Evolutionary conservation across 805 yeast species (phyloP).

Genomic region (Candida golubevii): DNA sequence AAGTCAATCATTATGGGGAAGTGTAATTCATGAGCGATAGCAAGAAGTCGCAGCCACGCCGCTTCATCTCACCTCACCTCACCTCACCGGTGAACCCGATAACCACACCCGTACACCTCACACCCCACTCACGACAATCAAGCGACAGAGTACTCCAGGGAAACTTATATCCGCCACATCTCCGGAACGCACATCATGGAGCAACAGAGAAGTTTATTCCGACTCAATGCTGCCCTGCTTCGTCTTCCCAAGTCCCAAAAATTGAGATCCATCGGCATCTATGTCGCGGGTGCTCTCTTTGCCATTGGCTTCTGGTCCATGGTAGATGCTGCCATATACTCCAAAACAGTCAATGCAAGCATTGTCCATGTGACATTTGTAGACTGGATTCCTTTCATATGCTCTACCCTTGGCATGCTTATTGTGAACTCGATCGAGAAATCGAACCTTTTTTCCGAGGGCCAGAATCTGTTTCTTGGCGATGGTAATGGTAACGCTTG

Average conservation of each 20-base stretch:
- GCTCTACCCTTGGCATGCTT: conserved; percentile 86
- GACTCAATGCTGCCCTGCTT: conserved; percentile 51
- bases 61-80: too few species aligned
- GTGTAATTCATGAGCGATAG: too few species aligned
- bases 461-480: conserved; percentile 39
- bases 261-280: conserved; percentile 70
- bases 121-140: not conserved
- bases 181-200: conserved; percentile 25
- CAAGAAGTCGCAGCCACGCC: too few species aligned
- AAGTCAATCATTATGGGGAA: too few species aligned
- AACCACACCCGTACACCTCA: conserved; percentile 1
- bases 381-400: conserved; percentile 93
- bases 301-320: conserved; percentile 88
- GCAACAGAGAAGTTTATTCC: conserved; percentile 52
- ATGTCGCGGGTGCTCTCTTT: conserved; percentile 70
- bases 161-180: not conserved
- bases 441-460: conserved; percentile 47
- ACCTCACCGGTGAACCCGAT: not conserved
- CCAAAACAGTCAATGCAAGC: conserved; percentile 81
- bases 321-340: conserved; percentile 83
- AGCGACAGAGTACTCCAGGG: not conserved
- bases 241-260: conserved; percentile 67
- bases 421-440: conserved; percentile 73
- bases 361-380: conserved; percentile 82
- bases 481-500: conserved; percentile 59